A percentile compares a stretch with the other conserved stretches of the same genome.
These are phyloP conservation scores for Fraxinus platypoda DNA, from an alignment of 305 asterid species.

Conservation along the genomic window DNA sequence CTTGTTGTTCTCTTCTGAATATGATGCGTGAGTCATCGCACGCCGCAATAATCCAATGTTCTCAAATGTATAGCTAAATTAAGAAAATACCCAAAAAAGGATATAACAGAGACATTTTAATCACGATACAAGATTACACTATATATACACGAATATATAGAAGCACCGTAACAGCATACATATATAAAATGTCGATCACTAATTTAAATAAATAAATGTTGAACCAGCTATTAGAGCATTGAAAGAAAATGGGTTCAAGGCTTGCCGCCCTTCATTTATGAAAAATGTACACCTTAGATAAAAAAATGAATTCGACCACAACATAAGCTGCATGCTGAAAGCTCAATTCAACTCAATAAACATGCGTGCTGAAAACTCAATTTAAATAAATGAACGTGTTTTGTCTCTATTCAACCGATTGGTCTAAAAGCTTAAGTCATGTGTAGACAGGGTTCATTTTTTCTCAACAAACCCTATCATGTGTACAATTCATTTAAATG, in stretches of 20 bases:
- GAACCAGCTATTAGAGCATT: not conserved
- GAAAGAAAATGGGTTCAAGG: not conserved
- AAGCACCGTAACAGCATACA: not conserved
- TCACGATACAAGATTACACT: not conserved
- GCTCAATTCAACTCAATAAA: not conserved
- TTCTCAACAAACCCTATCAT: not conserved
- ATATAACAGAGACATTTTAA: not conserved
- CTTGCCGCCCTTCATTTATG: not conserved
- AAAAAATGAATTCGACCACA: not conserved
- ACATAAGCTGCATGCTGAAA: not conserved
- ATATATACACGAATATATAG: not conserved
- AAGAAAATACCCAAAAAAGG: not conserved
- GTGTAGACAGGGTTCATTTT: not conserved
- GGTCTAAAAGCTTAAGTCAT: not conserved
- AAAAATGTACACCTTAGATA: not conserved
- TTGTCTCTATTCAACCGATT: not conserved
- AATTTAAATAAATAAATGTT: not conserved
- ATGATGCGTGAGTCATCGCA: conserved; percentile 78
- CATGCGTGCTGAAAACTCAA: not conserved
- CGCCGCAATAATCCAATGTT: conserved; percentile 52
- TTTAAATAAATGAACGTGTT: not conserved
- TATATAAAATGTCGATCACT: not conserved
- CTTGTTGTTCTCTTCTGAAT: conserved; percentile 79
- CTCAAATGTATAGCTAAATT: conserved; percentile 54
- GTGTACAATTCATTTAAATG: not conserved